phyloP scores from a whole-genome alignment of 495 filamentous ascomycete genomes.

The Pseudoneurospora amorphoporcata region DNA sequence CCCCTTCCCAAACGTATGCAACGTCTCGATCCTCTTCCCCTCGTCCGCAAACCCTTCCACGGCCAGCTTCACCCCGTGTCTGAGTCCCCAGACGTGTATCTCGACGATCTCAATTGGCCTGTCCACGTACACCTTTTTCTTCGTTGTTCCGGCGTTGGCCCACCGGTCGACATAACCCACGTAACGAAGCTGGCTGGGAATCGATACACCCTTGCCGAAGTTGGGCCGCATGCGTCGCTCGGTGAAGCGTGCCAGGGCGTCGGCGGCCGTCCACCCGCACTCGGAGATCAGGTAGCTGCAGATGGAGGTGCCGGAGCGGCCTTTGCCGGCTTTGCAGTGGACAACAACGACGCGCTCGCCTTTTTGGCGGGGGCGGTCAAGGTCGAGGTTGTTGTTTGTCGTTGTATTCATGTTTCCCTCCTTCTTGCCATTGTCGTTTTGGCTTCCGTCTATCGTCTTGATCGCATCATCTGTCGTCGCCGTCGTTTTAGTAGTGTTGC shows the following conservation, averaged over 20 bases:
- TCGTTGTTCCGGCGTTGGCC: slow-evolving; percentile 39
- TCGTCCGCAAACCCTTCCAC: slow-evolving; percentile 81
- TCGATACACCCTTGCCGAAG: slow-evolving; percentile 85
- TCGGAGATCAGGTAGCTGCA: slow-evolving; percentile 85
- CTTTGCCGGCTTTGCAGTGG: slow-evolving; percentile 96
- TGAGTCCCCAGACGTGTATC: slow-evolving; percentile 80
- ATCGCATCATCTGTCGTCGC: background rate
- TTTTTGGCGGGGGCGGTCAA: slow-evolving; percentile 7
- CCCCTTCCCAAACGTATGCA: slow-evolving; percentile 66
- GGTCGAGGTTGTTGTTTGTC: background rate
- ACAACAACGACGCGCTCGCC: slow-evolving; percentile 69
- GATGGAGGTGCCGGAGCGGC: slow-evolving; percentile 78
- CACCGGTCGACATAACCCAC: slow-evolving; percentile 85
- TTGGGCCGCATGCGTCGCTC: slow-evolving; percentile 77
- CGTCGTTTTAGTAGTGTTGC: background rate
- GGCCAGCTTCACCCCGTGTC: slow-evolving; percentile 77
- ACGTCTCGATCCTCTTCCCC: slow-evolving; percentile 72
- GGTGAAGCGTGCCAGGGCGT: slow-evolving; percentile 77
- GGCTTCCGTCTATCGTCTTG: background rate
- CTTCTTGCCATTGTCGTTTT: slow-evolving; percentile 15
- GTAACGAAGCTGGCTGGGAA: slow-evolving; percentile 84
- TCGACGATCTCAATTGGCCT: slow-evolving; percentile 75
- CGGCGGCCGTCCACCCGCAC: slow-evolving; percentile 69
- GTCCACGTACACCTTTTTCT: slow-evolving; percentile 67
- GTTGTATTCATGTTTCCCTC: background rate